Base-by-base conservation (phyloP, 169 alveolate species). In the Plasmodium cynomolgi region DNA sequence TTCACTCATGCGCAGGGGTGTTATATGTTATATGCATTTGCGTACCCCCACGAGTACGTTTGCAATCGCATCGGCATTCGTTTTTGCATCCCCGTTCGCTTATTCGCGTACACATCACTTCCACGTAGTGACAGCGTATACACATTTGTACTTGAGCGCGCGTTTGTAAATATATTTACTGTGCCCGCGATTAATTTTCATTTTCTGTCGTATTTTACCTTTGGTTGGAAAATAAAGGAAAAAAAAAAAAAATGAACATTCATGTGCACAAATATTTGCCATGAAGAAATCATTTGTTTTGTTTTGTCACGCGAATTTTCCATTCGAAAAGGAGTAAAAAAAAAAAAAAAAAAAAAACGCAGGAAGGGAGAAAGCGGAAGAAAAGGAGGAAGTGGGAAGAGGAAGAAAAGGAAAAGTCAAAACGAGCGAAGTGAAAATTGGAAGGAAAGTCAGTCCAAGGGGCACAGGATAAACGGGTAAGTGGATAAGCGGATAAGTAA, bases 111-210 rank as follows among this genome's bases (percentile, higher is more conserved):
- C 77, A 68, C 37, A 26, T 68, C 31, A 68, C 34, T 26, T 23
- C 41, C 37, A 68, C 37, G 41, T 23, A 29, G 77, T 29, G 37
- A 23, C 77, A 68, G 6, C 77, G n/a, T 68, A 68, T 29, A 23
- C 31, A 68, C 9, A 23, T 62, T 23, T 68, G 37, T 68, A 68
- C 77, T 9, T 17, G 31, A 20, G 37, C 77, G 39, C 75, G 39
- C 71, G 75, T 84, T 81, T 84, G 84, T 71, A 72, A 84, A 54
- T 39, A 84, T 84, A n/a, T 84, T 84, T 71, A 39, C 17, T 84
- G 41, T 84, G 26, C 56, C 83, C 56, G 39, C 41, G 44, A 37
- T 84, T 84, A 26, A 41, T 68, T 84, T 84, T 84, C 75, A 39
- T 33, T 41, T 44, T n/a, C 44, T 31, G 75, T 23, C 20, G 44